Base-by-base conservation (phyloP, 768 basidiomycete genomes). In the Pleurotus djamor region DNA sequence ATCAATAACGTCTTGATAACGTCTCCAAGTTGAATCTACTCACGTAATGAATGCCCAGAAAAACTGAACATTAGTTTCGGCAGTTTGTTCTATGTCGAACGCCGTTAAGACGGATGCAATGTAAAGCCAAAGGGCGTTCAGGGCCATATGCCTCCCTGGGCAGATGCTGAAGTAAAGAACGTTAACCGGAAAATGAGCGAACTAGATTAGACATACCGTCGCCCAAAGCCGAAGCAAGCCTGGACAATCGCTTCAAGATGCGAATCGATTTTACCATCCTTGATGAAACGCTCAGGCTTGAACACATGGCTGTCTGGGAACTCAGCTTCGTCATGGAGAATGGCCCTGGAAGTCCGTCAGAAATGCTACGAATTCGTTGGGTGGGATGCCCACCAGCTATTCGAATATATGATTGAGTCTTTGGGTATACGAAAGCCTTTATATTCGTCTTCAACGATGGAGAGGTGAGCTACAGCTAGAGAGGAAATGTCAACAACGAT, bases 341-440 rank as follows among this genome's bases (percentile, higher is more conserved):
- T 33, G 10, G 50, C 50, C 50, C 50, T 52, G 12, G 9, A 17
- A 7, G 16, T 16, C 13, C 28, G 12, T 34, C 13, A 37, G 50
- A 4, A 5, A 10, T 52, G 36, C 4, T 34, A 8, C 17, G 38
- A 7, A 37, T 10, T n/a, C 34, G 33, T 10, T 12, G 16, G 50
- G 32, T 8, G 12, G 7, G 5, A 34, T 7, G 13, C 14, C 14
- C 33, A 52, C 50, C 50, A 52, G 32, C n/a, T 37, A 21, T 52
- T 36, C 13, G 12, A 17, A n/a, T 56, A 44, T n/a, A 79, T 69
- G 4, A 74, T 61, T 0, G 76, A 68, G 16, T 69, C 77, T 60
- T 79, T 76, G 0, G 79, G 81, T 45, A 83, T 79, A 36, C 68
- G 68, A 59, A 76, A 75, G 1, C 78, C 80, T 4, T 76, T 72